Percentiles rank a stretch among this genome's conserved stretches.
Conservation (phyloP, 371 early-diverging fungal genomes). For the Mortierella sp. region DNA sequence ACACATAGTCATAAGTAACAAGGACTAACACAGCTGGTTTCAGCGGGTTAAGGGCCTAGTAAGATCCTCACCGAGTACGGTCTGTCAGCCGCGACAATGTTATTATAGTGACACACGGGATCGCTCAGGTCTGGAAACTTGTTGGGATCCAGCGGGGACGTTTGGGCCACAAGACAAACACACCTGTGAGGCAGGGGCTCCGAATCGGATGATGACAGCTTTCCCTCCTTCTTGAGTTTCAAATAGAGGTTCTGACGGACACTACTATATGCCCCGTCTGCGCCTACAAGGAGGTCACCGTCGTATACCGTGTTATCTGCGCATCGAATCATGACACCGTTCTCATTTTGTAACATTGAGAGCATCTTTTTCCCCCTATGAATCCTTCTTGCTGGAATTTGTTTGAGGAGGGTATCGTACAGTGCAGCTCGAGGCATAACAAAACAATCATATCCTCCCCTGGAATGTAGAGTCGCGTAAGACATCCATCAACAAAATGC, state of each 20-base stretch:
- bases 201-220: conserved; percentile 17
- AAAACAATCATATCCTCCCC: conserved; percentile 16
- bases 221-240: conserved; percentile 9
- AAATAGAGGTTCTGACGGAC: conserved; percentile 34
- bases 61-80: conserved; percentile 29
- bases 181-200: conserved; percentile 12
- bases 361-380: conserved; percentile 18
- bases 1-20: neutral
- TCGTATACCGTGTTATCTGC: conserved; percentile 12
- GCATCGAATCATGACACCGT: conserved; percentile 24
- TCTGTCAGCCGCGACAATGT: neutral
- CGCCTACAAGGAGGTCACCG: conserved; percentile 24
- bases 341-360: conserved; percentile 14
- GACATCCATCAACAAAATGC: too few relatives aligned
- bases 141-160: conserved; percentile 7
- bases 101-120: neutral
- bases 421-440: conserved; percentile 10
- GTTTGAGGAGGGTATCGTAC: conserved; percentile 15
- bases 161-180: conserved; percentile 26
- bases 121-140: conserved; percentile 6
- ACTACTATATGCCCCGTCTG: conserved; percentile 27
- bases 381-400: conserved; percentile 24
- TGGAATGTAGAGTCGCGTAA: neutral
- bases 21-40: too few relatives aligned
- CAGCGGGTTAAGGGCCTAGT: too few relatives aligned